These are phyloP conservation scores for Lunularia cruciata DNA, from an alignment of 225 moss, liverwort and hornwort species.

Conservation along the genomic window DNA sequence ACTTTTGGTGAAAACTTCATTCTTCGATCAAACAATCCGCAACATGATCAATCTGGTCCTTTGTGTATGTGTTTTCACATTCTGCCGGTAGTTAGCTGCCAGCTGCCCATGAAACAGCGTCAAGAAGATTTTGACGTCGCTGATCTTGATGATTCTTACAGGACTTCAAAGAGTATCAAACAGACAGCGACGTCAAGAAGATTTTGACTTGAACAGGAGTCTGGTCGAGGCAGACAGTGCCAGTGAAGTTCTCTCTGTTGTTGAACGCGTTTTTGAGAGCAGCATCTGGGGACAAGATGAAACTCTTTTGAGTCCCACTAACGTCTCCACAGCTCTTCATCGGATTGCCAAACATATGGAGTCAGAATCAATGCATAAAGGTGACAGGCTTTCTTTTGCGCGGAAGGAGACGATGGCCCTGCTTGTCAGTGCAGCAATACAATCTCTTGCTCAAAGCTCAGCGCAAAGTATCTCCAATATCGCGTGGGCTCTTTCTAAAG, in stretches of 20 bases:
- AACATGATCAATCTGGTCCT: too few species aligned
- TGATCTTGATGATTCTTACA: too few species aligned
- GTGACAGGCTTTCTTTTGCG: constrained; percentile 70
- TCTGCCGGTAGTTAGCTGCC: too few species aligned
- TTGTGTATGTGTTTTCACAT: too few species aligned
- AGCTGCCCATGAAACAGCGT: too few species aligned
- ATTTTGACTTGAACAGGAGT: constrained; percentile 60
- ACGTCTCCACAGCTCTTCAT: constrained; percentile 84
- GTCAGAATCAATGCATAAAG: constrained; percentile 54
- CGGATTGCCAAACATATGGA: constrained; percentile 88
- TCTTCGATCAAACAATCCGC: too few species aligned
- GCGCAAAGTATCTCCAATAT: constrained; percentile 85
- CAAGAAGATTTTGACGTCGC: too few species aligned
- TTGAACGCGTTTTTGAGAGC: constrained; percentile 32
- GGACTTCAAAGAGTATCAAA: constrained; percentile 21
- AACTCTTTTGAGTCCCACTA: constrained; percentile 60
- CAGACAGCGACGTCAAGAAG: constrained; percentile 36
- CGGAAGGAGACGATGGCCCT: constrained; percentile 59
- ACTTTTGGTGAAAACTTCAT: too few species aligned
- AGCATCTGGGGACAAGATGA: constrained; percentile 45
- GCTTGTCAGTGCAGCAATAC: constrained; percentile 54
- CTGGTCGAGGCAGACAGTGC: constrained; percentile 67
- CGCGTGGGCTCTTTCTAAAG: constrained; percentile 83
- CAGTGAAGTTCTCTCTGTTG: constrained; percentile 49
- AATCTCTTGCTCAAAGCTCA: constrained; percentile 57